A percentile compares a stretch with the other conserved stretches of the same genome.
Evolutionary conservation across 441 rosid species (phyloP).

Genomic region (Gossypium davidsonii): DNA sequence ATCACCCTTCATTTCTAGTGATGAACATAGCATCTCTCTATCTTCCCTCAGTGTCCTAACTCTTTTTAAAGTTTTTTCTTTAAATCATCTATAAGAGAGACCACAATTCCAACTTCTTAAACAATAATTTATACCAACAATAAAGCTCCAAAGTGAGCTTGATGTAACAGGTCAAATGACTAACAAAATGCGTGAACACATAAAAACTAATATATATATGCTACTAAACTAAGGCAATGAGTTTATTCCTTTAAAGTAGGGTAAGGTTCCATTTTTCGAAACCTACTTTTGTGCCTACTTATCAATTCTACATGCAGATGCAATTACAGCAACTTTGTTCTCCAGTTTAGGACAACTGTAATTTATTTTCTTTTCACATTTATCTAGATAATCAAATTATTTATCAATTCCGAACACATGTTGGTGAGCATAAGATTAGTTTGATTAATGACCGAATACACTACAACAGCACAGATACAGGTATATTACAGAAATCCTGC

Average conservation of each 20-base stretch:
- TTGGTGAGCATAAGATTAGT: not conserved
- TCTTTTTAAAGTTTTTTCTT: too few relatives aligned
- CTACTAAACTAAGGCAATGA: not conserved
- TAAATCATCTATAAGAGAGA: too few relatives aligned
- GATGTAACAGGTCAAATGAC: too few relatives aligned
- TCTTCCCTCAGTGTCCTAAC: not conserved
- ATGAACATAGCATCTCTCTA: not conserved
- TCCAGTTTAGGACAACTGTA: not conserved
- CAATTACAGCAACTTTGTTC: not conserved
- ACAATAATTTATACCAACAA: too few relatives aligned
- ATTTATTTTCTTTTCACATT: not conserved
- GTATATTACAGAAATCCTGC: conserved; percentile 3
- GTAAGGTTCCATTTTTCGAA: not conserved
- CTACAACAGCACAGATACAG: not conserved
- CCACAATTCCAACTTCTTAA: too few relatives aligned
- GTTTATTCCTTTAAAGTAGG: not conserved
- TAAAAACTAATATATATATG: too few relatives aligned
- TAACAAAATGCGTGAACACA: too few relatives aligned
- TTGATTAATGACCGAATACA: not conserved
- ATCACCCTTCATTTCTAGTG: not conserved
- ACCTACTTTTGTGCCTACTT: not conserved
- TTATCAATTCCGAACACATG: not conserved
- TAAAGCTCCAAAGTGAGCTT: too few relatives aligned
- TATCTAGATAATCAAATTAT: conserved; percentile 1
- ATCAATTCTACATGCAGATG: not conserved